phyloP scores from a whole-genome alignment of 163 green algal species.

The Scenedesmus sp. region DNA sequence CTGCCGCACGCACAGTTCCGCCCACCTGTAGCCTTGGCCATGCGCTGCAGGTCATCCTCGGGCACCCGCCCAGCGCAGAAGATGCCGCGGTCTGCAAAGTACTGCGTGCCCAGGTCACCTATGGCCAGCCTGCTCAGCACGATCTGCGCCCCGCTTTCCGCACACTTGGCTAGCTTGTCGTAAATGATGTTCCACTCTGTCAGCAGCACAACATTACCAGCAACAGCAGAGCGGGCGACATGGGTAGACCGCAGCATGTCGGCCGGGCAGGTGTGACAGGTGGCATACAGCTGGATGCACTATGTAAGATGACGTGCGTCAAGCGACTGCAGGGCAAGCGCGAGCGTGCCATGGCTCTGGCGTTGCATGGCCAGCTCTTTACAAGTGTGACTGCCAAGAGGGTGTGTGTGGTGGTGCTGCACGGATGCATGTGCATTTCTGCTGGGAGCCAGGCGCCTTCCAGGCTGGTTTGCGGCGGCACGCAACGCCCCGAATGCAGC shows the following conservation, averaged over 20 bases:
- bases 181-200: constrained; percentile 99
- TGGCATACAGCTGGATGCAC: no score
- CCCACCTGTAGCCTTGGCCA: constrained; percentile 91
- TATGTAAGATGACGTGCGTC: no score
- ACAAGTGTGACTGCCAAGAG: no score
- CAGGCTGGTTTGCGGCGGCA: no score
- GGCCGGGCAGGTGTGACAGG: not conserved
- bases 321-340: no score
- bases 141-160: constrained; percentile 88
- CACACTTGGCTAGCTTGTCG: constrained; percentile 96
- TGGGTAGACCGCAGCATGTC: not conserved
- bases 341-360: no score
- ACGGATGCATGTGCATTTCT: no score
- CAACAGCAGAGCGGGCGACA: not conserved
- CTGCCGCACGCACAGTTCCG: not conserved
- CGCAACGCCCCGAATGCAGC: no score
- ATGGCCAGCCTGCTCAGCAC: constrained; percentile 94
- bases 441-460: no score
- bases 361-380: no score
- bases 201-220: constrained; percentile 41
- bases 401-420: no score
- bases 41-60: constrained; percentile 93
- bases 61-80: constrained; percentile 97
- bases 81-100: constrained; percentile 97
- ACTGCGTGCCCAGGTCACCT: constrained; percentile 98